Percentiles rank a stretch among this genome's conserved stretches.
Conservation (phyloP, 441 rosid species). For the Mallotus japonicus region DNA sequence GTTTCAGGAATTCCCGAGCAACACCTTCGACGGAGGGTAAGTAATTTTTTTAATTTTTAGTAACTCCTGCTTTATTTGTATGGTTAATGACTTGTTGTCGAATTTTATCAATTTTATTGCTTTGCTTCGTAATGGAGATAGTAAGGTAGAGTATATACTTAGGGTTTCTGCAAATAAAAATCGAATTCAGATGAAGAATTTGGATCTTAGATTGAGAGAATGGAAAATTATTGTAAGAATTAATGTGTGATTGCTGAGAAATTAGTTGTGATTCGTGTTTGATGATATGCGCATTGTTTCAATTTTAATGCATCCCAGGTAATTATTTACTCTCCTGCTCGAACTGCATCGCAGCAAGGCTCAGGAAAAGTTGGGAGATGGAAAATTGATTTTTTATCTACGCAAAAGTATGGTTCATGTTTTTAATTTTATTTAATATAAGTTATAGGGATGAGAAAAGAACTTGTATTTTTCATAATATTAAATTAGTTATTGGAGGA, state of each 20-base stretch:
- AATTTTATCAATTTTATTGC: no score
- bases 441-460: neutral
- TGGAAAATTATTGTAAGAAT: neutral
- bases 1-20: slow-evolving; percentile 87
- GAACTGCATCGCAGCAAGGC: slow-evolving; percentile 87
- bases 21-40: slow-evolving; percentile 66
- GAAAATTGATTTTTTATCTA: slow-evolving; percentile 82
- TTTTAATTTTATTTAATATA: neutral
- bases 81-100: neutral
- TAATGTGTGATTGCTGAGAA: neutral
- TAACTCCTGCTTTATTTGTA: neutral
- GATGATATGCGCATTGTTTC: neutral
- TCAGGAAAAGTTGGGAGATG: slow-evolving; percentile 87
- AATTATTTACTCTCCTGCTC: slow-evolving; percentile 80
- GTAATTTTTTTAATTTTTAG: slow-evolving; percentile 9
- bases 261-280: neutral
- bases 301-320: slow-evolving; percentile 44
- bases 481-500: no score
- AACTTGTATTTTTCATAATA: no score
- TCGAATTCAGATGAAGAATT: no score
- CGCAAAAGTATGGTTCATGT: slow-evolving; percentile 53
- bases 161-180: neutral
- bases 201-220: neutral
- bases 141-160: neutral
- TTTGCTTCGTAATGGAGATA: neutral